Base-by-base conservation (phyloP, 768 basidiomycete genomes). In the Termitomyces sp. region DNA sequence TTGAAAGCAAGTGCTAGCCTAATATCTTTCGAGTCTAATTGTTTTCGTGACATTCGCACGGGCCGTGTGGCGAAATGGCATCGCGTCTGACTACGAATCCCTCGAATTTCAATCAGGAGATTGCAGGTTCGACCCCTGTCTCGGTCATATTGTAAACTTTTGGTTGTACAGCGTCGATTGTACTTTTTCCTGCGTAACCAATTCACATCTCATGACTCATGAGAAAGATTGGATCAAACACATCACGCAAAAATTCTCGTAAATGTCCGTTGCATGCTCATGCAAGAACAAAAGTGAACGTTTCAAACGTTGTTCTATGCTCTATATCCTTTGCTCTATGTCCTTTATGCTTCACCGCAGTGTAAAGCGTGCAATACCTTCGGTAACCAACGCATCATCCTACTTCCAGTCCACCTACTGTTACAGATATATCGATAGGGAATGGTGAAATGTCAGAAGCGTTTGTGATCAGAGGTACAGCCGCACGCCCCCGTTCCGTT, bases 11-110 rank as follows among this genome's bases (percentile, higher is more conserved):
- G 28, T 28, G 28, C 28, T 26, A 26, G 26, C 26, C n/a, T n/a
- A n/a, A n/a, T n/a, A n/a, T n/a, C n/a, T n/a, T n/a, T n/a, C n/a
- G n/a, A n/a, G n/a, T n/a, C n/a, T n/a, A n/a, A 26, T 26, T 26
- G 26, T 4, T 26, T 26, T 26, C 26, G 26, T 26, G n/a, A 26
- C 2, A 26, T 4, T 26, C 26, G 26, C 26, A 26, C 26, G 4
- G 60, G 60, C 54, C 57, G 57, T 51, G 48, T 52, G 88, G 88
- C 88, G 87, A 88, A 90, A 89, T 90, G 88, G 88, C 87, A 90
- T 88, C 87, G 88, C 88, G 88, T 90, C 88, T 90, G 87, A 89
- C 88, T 90, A 88, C 87, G 87, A 87, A 35, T 8, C 16, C 13
- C 2, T 46, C 40, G 3, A 16, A 44, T 49, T 46, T 5, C 4